Conservation (phyloP, 1,284 basidiomycete species). For the Apiotrichum laibachii region DNA sequence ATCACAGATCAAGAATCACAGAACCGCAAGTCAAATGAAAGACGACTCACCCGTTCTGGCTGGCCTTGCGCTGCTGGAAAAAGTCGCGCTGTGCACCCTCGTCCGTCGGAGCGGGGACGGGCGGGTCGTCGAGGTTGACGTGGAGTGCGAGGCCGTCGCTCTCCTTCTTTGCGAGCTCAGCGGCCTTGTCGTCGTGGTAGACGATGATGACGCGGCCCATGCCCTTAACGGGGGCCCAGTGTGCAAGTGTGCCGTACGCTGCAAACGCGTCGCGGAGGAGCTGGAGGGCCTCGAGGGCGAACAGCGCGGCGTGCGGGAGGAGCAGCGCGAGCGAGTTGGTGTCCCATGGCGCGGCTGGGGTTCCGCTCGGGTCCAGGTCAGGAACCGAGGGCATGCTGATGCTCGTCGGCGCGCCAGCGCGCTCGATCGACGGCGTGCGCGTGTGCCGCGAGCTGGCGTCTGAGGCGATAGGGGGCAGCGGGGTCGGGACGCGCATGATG, state of each 20-base stretch:
- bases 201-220: conserved; percentile 79
- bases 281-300: conserved; percentile 63
- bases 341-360: conserved; percentile 1
- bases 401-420: conserved; percentile 1
- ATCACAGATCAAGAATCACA: no score
- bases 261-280: conserved; percentile 68
- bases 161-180: conserved; percentile 43
- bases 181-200: conserved; percentile 59
- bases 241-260: conserved; percentile 69
- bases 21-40: no score
- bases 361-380: conserved; percentile 15
- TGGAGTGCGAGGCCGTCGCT: conserved; percentile 44
- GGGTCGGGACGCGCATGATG: background rate
- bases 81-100: conserved; percentile 7
- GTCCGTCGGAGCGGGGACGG: background rate
- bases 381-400: conserved; percentile 25
- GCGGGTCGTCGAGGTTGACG: conserved; percentile 6
- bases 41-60: conserved; percentile 11
- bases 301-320: conserved; percentile 64
- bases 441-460: conserved; percentile 1
- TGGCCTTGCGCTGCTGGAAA: conserved; percentile 14
- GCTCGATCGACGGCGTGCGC: conserved; percentile 4
- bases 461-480: background rate
- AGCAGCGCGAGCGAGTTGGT: conserved; percentile 72
- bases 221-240: conserved; percentile 80